Evolutionary conservation across 495 filamentous ascomycete genomes (phyloP).

Genomic region (Haplographium delicatum): DNA sequence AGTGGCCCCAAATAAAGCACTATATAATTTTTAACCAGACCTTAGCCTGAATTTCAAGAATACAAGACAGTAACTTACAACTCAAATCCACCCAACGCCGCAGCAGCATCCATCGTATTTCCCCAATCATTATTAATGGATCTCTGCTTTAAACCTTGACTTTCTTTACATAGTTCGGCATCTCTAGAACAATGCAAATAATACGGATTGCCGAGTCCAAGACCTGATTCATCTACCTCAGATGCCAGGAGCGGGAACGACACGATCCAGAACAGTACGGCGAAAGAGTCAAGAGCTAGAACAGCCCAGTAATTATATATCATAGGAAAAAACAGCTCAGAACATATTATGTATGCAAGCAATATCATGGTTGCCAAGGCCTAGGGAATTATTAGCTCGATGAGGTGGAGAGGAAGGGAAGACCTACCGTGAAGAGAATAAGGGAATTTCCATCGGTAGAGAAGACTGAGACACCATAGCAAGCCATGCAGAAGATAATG

Average conservation of each 20-base stretch:
- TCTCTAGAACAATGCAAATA: neutral
- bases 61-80: neutral
- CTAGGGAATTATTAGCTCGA: neutral
- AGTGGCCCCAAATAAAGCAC: neutral
- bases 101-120: neutral
- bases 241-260: neutral
- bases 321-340: neutral
- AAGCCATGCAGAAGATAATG: neutral
- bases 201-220: neutral
- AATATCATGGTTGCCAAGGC: neutral
- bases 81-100: neutral
- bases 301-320: neutral
- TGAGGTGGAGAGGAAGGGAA: neutral
- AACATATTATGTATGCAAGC: neutral
- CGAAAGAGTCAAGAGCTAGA: neutral
- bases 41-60: neutral
- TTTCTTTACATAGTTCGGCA: neutral
- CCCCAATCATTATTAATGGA: neutral
- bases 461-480: neutral
- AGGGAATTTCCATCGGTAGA: neutral
- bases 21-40: neutral
- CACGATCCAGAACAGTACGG: neutral
- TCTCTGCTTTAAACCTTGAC: neutral
- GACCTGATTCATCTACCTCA: neutral
- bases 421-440: neutral